Evolutionary conservation across 306 rosid genomes (phyloP).

Genomic region (Corylus heterophylla): DNA sequence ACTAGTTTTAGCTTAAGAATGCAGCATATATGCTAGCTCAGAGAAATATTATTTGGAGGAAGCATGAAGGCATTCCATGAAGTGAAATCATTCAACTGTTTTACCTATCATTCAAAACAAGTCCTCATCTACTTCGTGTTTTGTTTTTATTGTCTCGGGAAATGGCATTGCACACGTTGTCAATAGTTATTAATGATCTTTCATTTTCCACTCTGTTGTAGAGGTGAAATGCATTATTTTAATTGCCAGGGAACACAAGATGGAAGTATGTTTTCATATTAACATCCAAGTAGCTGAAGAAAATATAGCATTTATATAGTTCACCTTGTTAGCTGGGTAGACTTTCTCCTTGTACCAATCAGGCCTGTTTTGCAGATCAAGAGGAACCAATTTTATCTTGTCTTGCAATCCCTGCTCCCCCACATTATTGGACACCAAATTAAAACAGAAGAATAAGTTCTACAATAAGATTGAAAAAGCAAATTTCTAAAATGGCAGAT

Average conservation of each 20-base stretch:
- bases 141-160: not conserved
- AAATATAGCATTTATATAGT: not conserved
- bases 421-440: not conserved
- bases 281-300: not conserved
- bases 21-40: not conserved
- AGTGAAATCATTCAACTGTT: not conserved
- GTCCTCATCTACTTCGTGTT: not conserved
- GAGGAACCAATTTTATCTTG: slow-evolving; percentile 64
- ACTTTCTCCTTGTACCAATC: slow-evolving; percentile 84
- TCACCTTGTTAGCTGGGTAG: slow-evolving; percentile 74
- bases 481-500: not conserved
- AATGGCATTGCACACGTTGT: not conserved
- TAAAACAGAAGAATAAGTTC: slow-evolving; percentile 1
- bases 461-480: not conserved
- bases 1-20: not conserved
- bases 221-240: not conserved
- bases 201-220: not conserved
- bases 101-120: not conserved
- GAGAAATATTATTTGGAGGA: not conserved
- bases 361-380: slow-evolving; percentile 78
- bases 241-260: not conserved
- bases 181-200: not conserved
- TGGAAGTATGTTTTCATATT: not conserved
- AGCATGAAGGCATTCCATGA: not conserved
- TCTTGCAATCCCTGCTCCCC: slow-evolving; percentile 69